phyloP scores from a whole-genome alignment of 2,329 filamentous ascomycete species.

The Lachnellula hyalina region DNA sequence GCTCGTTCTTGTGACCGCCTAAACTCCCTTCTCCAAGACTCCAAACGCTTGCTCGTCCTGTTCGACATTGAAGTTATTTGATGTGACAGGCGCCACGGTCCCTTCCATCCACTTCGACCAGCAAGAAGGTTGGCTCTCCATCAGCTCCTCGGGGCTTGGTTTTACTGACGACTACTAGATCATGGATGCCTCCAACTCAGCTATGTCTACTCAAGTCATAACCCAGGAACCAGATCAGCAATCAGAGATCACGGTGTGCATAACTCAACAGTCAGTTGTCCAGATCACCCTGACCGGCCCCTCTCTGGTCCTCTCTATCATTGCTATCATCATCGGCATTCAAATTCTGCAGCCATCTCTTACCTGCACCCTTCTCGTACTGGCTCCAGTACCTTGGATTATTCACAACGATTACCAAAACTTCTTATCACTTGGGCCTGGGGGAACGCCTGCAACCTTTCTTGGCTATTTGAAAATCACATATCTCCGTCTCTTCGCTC shows the following conservation, averaged over 20 bases:
- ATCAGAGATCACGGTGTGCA: constrained; percentile 15
- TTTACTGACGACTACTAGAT: constrained; percentile 46
- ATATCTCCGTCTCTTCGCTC: constrained; percentile 63
- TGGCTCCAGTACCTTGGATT: constrained; percentile 41
- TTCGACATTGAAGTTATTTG: constrained; percentile 26
- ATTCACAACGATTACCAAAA: constrained; percentile 68
- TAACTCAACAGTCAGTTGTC: constrained; percentile 26
- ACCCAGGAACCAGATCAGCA: constrained; percentile 13
- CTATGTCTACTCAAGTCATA: constrained; percentile 14
- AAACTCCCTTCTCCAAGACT: constrained; percentile 20
- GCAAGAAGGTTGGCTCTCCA: constrained; percentile 43
- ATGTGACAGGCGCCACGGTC: constrained; percentile 21
- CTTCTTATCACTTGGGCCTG: constrained; percentile 72
- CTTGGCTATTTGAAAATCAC: constrained; percentile 69
- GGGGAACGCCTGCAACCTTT: constrained; percentile 72
- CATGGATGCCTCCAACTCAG: constrained; percentile 11
- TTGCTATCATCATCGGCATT: constrained; percentile 46
- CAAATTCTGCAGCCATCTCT: constrained; percentile 45
- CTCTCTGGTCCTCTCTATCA: constrained; percentile 41
- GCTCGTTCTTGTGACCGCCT: constrained; percentile 20
- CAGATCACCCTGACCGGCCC: constrained; percentile 28
- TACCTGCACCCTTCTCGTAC: constrained; percentile 44
- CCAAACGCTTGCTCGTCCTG: constrained; percentile 20
- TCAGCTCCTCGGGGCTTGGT: constrained; percentile 67
- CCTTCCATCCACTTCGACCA: constrained; percentile 78